A percentile compares a stretch with the other conserved stretches of the same genome.
phyloP scores from a whole-genome alignment of 2,329 filamentous ascomycete genomes.

The Phaeosphaeriaceae sp. region DNA sequence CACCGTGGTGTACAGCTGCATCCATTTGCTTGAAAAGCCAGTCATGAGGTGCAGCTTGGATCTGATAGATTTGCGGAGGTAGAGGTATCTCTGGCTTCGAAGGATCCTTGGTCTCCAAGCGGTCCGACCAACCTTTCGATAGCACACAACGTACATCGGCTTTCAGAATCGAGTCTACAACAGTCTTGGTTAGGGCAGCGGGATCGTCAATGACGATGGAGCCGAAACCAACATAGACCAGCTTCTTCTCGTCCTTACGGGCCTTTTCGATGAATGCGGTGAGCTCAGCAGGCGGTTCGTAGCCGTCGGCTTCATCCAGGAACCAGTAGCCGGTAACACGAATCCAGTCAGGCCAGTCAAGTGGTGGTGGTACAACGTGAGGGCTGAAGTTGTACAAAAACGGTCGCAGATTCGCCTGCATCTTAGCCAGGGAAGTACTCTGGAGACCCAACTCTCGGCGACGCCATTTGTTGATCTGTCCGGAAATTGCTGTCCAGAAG shows the following conservation, averaged over 20 bases:
- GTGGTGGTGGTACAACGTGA: slow-evolving; percentile 88
- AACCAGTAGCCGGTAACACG: slow-evolving; percentile 98
- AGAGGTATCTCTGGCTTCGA: slow-evolving; percentile 72
- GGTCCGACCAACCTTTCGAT: slow-evolving; percentile 96
- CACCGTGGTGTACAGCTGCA: slow-evolving; percentile 92
- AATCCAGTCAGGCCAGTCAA: slow-evolving; percentile 98
- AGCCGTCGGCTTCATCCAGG: slow-evolving; percentile 75
- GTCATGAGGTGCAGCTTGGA: slow-evolving; percentile 91
- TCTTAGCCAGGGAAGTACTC: slow-evolving; percentile 83
- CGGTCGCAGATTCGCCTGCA: slow-evolving; percentile 97
- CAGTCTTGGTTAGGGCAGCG: slow-evolving; percentile 86
- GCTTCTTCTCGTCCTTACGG: slow-evolving; percentile 80
- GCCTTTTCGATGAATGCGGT: slow-evolving; percentile 84
- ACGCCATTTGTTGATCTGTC: slow-evolving; percentile 92
- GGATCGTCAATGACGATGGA: slow-evolving; percentile 94
- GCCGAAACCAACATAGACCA: slow-evolving; percentile 97
- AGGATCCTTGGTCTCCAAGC: slow-evolving; percentile 66
- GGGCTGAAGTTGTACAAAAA: slow-evolving; percentile 98
- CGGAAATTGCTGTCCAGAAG: slow-evolving; percentile 92
- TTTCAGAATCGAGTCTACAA: slow-evolving; percentile 88
- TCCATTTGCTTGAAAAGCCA: slow-evolving; percentile 96
- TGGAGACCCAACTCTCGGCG: slow-evolving; percentile 80
- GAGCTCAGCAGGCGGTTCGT: slow-evolving; percentile 78
- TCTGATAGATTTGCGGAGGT: slow-evolving; percentile 83
- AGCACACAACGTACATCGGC: slow-evolving; percentile 94